Percentiles rank a stretch among this genome's conserved stretches.
phyloP scores from a whole-genome alignment of 2,329 filamentous ascomycete species.

The Fusarium continuum region DNA sequence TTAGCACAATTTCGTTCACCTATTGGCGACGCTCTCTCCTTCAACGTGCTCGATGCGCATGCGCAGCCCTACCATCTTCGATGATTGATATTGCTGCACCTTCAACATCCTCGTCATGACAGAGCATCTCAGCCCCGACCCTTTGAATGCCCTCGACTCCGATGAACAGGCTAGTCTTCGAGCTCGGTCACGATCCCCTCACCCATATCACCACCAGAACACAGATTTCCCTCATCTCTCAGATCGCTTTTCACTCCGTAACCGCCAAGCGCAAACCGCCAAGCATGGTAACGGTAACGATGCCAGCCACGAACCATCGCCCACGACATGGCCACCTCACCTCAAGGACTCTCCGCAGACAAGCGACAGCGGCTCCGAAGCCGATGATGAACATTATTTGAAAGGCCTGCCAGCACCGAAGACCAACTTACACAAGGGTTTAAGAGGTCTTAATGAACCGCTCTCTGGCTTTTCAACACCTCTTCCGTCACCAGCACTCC shows the following conservation, averaged over 20 bases:
- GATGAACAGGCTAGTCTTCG: constrained; percentile 55
- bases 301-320: constrained; percentile 37
- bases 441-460: constrained; percentile 68
- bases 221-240: constrained; percentile 64
- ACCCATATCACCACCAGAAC: constrained; percentile 71
- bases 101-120: constrained; percentile 54
- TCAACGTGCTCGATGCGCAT: constrained; percentile 32
- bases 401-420: constrained; percentile 85
- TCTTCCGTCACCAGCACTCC: constrained; percentile 57
- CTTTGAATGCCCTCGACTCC: constrained; percentile 46
- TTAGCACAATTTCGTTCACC: not conserved
- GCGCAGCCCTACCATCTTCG: constrained; percentile 35
- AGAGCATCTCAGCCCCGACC: constrained; percentile 53
- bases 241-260: constrained; percentile 48
- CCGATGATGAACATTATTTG: constrained; percentile 90
- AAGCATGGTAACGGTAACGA: constrained; percentile 29
- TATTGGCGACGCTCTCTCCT: constrained; percentile 4
- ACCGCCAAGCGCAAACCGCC: constrained; percentile 28
- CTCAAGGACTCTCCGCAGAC: constrained; percentile 66
- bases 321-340: constrained; percentile 45
- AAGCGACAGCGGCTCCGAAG: constrained; percentile 93
- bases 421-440: constrained; percentile 77
- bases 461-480: constrained; percentile 66
- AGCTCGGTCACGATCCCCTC: constrained; percentile 68
- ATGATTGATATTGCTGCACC: constrained; percentile 42